A percentile compares a stretch with the other conserved stretches of the same genome.
These are phyloP conservation scores for Colletotrichum destructivum DNA, from an alignment of 2,329 filamentous ascomycete genomes.

Conservation along the genomic window DNA sequence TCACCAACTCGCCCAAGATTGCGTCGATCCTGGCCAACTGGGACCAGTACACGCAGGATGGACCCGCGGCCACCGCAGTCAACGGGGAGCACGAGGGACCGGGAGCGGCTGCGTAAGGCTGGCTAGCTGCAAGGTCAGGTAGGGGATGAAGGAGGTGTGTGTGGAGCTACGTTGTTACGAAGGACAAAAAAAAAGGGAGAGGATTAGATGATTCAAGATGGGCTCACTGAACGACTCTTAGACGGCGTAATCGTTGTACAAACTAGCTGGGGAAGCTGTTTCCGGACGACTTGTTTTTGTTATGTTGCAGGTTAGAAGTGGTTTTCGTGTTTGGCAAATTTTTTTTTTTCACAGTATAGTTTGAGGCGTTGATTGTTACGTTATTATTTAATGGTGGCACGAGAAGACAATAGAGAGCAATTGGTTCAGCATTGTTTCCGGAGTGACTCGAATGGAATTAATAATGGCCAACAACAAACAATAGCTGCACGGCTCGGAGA, in stretches of 20 bases:
- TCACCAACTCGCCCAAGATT: constrained; percentile 89
- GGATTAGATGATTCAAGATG: constrained; percentile 18
- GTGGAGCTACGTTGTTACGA: constrained; percentile 29
- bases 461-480: background rate
- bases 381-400: constrained; percentile 26
- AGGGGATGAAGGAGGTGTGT: constrained; percentile 41
- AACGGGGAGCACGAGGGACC: constrained; percentile 59
- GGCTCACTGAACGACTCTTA: constrained; percentile 37
- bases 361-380: constrained; percentile 29
- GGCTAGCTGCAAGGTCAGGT: constrained; percentile 42
- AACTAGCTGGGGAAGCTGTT: constrained; percentile 25
- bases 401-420: constrained; percentile 37
- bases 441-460: background rate
- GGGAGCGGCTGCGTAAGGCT: constrained; percentile 56
- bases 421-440: constrained; percentile 9
- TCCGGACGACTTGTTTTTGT: constrained; percentile 33
- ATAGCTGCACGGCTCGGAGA: too few relatives aligned
- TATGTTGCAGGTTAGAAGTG: constrained; percentile 28
- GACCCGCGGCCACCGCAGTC: constrained; percentile 55
- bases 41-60: constrained; percentile 77
- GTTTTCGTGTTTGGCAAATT: background rate
- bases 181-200: constrained; percentile 1
- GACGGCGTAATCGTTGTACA: constrained; percentile 41
- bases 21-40: constrained; percentile 88
- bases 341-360: background rate